Conservation (phyloP, 2,329 filamentous ascomycete species). For the Huntiella bhutanensis region DNA sequence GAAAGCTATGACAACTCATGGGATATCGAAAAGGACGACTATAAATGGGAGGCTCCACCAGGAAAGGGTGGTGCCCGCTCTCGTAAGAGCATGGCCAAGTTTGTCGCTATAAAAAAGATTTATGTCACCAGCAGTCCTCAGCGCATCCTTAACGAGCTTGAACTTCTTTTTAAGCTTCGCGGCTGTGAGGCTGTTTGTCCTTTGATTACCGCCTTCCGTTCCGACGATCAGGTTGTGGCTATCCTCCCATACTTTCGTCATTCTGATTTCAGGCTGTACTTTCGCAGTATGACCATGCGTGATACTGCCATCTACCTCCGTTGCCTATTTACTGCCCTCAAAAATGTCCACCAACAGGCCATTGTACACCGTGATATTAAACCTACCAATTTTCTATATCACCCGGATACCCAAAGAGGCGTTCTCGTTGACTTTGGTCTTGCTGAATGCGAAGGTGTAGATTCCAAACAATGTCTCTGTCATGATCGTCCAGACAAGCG, state of each 20-base stretch:
- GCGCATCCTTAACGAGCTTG: conserved; percentile 89
- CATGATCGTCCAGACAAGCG: conserved; percentile 44
- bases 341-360: conserved; percentile 60
- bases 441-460: conserved; percentile 64
- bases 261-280: conserved; percentile 87
- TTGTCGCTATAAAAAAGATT: conserved; percentile 96
- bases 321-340: conserved; percentile 69
- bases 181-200: conserved; percentile 76
- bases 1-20: conserved; percentile 69
- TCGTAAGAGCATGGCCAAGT: conserved; percentile 31
- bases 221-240: conserved; percentile 85
- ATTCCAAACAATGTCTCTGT: conserved; percentile 68
- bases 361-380: conserved; percentile 96
- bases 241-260: conserved; percentile 92
- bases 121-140: conserved; percentile 92
- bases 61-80: conserved; percentile 28
- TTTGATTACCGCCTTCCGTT: conserved; percentile 88
- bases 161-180: conserved; percentile 73
- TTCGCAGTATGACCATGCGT: conserved; percentile 65
- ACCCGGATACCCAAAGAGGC: conserved; percentile 58
- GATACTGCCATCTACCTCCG: conserved; percentile 84
- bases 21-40: conserved; percentile 52
- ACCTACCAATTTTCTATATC: conserved; percentile 93
- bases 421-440: conserved; percentile 99
- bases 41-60: conserved; percentile 46